Percentiles rank a stretch among this genome's conserved stretches.
phyloP scores from a whole-genome alignment of 140 eudicot genomes.

The Erigeron philadelphicus region DNA sequence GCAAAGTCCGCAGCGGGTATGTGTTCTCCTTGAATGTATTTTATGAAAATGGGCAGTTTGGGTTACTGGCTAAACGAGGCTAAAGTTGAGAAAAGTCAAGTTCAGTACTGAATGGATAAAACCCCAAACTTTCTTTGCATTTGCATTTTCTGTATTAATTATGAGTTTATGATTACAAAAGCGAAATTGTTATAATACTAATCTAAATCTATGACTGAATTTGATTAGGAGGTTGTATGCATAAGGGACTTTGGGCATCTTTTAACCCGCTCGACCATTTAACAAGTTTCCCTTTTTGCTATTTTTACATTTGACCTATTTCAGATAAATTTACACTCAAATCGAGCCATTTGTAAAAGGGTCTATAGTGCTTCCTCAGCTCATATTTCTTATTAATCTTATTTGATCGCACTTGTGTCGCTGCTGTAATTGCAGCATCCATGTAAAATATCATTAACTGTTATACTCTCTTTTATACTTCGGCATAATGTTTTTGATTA shows the following conservation, averaged over 20 bases:
- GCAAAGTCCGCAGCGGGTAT: slow-evolving; percentile 82
- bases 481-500: slow-evolving; percentile 6
- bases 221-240: neutral
- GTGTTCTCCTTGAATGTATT: neutral
- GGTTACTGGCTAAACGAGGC: neutral
- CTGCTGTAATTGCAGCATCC: neutral
- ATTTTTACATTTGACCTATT: neutral
- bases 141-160: too few relatives aligned
- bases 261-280: too few relatives aligned
- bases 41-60: neutral
- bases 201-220: neutral
- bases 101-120: too few relatives aligned
- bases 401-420: slow-evolving; percentile 6
- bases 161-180: neutral
- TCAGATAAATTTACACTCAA: neutral
- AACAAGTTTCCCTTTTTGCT: too few relatives aligned
- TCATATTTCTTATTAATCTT: neutral
- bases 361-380: neutral
- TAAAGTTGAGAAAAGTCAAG: too few relatives aligned
- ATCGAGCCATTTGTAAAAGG: neutral
- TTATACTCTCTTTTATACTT: slow-evolving; percentile 10
- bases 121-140: too few relatives aligned
- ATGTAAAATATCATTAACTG: neutral
- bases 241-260: neutral
- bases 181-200: neutral